Conservation (phyloP, 2,329 filamentous ascomycete species). For the Gremmenia infestans region DNA sequence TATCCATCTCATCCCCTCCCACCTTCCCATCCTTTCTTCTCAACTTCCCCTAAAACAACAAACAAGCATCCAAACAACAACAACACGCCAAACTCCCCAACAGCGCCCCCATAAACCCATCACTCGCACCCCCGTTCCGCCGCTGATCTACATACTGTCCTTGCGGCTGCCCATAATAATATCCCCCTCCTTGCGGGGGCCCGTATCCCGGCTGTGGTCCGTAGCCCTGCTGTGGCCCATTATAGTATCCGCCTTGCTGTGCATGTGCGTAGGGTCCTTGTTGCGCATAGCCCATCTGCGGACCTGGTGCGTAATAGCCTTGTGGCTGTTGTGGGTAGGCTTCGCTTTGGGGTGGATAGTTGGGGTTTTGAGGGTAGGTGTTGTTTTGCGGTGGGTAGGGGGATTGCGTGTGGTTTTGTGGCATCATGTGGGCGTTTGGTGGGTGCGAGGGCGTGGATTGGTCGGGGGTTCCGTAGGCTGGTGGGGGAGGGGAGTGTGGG, state of each 20-base stretch:
- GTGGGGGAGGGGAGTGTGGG: slow-evolving; percentile 19
- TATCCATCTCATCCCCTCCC: too few relatives aligned
- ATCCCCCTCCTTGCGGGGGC: background rate
- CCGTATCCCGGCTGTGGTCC: background rate
- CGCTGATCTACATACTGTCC: slow-evolving; percentile 36
- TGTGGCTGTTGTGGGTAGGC: slow-evolving; percentile 4
- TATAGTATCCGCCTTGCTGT: slow-evolving; percentile 12
- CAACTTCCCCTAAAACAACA: slow-evolving; percentile 37
- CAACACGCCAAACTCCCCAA: slow-evolving; percentile 44
- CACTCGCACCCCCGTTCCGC: slow-evolving; percentile 24
- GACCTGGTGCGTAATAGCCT: slow-evolving; percentile 23
- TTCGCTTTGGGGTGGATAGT: too few relatives aligned
- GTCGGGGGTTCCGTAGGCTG: slow-evolving; percentile 19
- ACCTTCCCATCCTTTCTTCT: background rate
- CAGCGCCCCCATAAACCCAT: slow-evolving; percentile 38
- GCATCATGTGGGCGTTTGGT: slow-evolving; percentile 19
- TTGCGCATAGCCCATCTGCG: slow-evolving; percentile 23
- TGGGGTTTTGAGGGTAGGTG: slow-evolving; percentile 7
- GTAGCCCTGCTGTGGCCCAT: slow-evolving; percentile 9
- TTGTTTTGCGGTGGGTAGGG: slow-evolving; percentile 8
- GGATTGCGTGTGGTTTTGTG: too few relatives aligned
- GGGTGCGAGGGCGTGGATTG: slow-evolving; percentile 7
- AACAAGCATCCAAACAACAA: slow-evolving; percentile 42
- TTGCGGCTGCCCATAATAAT: slow-evolving; percentile 24
- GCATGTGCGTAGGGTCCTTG: background rate